Conservation (phyloP, 495 filamentous ascomycete species). For the Aspergillus egyptiacus region DNA sequence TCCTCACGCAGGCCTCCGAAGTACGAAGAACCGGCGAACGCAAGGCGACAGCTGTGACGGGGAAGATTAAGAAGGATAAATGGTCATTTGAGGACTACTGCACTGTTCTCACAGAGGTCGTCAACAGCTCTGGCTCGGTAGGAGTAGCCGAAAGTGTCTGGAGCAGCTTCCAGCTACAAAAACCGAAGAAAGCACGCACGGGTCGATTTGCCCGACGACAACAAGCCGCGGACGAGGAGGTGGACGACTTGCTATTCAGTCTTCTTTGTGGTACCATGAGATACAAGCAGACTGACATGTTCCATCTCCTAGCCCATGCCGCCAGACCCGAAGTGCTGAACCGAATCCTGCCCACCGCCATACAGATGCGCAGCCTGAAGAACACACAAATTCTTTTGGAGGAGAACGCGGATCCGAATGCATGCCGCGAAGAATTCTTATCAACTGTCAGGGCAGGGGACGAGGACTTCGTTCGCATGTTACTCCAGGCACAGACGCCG, state of each 20-base stretch:
- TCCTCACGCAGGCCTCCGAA: slow-evolving; percentile 11
- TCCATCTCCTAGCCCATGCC: slow-evolving; percentile 7
- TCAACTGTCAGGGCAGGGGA: neutral
- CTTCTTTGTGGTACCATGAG: slow-evolving; percentile 4
- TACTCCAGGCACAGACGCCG: slow-evolving; percentile 5
- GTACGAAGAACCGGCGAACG: slow-evolving; percentile 7
- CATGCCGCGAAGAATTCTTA: slow-evolving; percentile 5
- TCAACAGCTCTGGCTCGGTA: slow-evolving; percentile 1
- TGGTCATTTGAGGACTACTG: slow-evolving; percentile 12
- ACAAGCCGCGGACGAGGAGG: slow-evolving; percentile 5
- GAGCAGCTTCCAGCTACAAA: slow-evolving; percentile 7
- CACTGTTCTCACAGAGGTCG: slow-evolving; percentile 1
- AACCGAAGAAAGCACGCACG: slow-evolving; percentile 8
- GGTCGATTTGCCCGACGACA: slow-evolving; percentile 8
- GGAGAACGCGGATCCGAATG: slow-evolving; percentile 10
- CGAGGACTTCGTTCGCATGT: slow-evolving; percentile 3
- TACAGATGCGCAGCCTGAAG: slow-evolving; percentile 6
- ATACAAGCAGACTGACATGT: slow-evolving; percentile 9
- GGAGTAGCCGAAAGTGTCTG: slow-evolving; percentile 7
- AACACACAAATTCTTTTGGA: slow-evolving; percentile 5
- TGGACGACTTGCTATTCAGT: slow-evolving; percentile 3
- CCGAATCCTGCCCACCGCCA: slow-evolving; percentile 7
- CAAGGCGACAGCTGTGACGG: neutral
- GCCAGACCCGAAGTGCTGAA: slow-evolving; percentile 5
- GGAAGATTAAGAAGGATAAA: slow-evolving; percentile 12